Conservation (phyloP, 1,139 yeast species). For the Taiozyma sp. region DNA sequence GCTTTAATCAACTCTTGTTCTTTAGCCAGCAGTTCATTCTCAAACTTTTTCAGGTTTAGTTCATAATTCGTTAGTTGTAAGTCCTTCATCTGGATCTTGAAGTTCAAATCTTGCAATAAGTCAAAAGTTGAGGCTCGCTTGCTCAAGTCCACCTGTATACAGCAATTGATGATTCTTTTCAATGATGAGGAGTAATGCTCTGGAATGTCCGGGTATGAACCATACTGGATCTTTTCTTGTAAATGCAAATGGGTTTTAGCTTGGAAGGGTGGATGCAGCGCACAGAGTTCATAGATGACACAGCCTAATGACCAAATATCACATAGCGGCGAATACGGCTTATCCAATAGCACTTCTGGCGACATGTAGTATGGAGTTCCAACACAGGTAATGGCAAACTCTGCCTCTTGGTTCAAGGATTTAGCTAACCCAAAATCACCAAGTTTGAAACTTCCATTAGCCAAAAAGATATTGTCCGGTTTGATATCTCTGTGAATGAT, state of each 20-base stretch:
- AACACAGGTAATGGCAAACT: slow-evolving; percentile 81
- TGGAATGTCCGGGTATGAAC: slow-evolving; percentile 67
- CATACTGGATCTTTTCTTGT: slow-evolving; percentile 74
- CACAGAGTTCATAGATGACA: slow-evolving; percentile 85
- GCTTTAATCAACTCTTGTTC: slow-evolving; percentile 40
- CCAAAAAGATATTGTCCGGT: slow-evolving; percentile 72
- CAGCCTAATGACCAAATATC: slow-evolving; percentile 98
- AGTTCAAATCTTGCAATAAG: slow-evolving; percentile 66
- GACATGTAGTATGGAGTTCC: slow-evolving; percentile 99
- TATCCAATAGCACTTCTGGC: slow-evolving; percentile 87
- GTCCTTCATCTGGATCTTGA: slow-evolving; percentile 76
- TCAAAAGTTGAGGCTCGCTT: slow-evolving; percentile 77
- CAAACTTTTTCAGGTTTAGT: slow-evolving; percentile 56
- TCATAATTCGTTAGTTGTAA: slow-evolving; percentile 62
- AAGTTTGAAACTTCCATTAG: slow-evolving; percentile 69
- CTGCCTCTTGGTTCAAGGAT: slow-evolving; percentile 71
- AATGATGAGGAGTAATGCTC: slow-evolving; percentile 69
- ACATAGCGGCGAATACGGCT: slow-evolving; percentile 82
- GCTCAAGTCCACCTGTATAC: slow-evolving; percentile 69
- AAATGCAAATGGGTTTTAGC: slow-evolving; percentile 86
- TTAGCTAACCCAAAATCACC: slow-evolving; percentile 98
- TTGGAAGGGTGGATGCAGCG: slow-evolving; percentile 87
- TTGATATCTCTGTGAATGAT: slow-evolving; percentile 87
- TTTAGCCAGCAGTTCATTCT: slow-evolving; percentile 46
- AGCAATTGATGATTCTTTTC: slow-evolving; percentile 64